phyloP scores from a whole-genome alignment of 805 yeast genomes.

The Metschnikowia cubensis region DNA sequence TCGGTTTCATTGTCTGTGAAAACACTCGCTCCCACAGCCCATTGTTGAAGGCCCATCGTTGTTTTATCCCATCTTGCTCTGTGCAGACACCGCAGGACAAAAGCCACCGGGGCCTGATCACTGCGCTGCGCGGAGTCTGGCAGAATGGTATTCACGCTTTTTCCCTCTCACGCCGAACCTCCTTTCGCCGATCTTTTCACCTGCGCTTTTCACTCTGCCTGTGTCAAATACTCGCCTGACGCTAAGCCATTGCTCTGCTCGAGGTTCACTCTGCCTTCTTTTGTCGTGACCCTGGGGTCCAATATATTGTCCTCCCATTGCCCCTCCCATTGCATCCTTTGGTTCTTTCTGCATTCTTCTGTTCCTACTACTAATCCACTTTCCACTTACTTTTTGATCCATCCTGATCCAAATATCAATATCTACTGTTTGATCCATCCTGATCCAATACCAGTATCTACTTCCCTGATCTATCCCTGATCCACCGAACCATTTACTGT shows the following conservation, averaged over 20 bases:
- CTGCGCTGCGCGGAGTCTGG: slow-evolving; percentile 3
- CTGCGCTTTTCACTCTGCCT: not conserved
- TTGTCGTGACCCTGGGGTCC: not conserved
- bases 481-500: too few species aligned
- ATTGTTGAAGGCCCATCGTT: not conserved
- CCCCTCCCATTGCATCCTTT: not conserved
- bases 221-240: not conserved
- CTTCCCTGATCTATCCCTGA: too few species aligned
- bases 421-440: too few species aligned
- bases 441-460: too few species aligned
- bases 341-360: too few species aligned
- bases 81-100: slow-evolving; percentile 4
- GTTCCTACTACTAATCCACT: too few species aligned
- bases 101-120: slow-evolving; percentile 6
- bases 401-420: too few species aligned
- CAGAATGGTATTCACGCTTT: not conserved
- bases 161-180: not conserved
- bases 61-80: not conserved
- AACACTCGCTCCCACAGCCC: too few species aligned
- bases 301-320: not conserved
- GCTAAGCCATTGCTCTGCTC: not conserved
- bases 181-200: not conserved
- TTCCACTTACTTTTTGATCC: too few species aligned
- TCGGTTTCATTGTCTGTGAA: not conserved
- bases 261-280: not conserved